Evolutionary conservation across 768 basidiomycete genomes (phyloP).

Genomic region (Termitomyces sp.): DNA sequence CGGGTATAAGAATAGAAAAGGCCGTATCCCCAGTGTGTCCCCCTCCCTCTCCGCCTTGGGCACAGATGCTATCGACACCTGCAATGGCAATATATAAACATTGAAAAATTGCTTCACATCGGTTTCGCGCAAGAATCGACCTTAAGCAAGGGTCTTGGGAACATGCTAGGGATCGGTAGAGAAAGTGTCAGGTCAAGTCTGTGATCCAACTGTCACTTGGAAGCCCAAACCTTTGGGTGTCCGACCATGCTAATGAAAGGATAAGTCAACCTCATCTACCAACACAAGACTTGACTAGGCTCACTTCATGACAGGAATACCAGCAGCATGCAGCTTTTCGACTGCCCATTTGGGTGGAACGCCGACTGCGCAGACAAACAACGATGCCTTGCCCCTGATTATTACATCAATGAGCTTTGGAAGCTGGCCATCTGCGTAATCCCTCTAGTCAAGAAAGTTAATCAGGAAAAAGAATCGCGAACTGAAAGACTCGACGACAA

Average conservation of each 20-base stretch:
- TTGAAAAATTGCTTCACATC: too few relatives aligned
- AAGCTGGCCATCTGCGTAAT: conserved; percentile 79
- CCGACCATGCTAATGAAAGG: conserved; percentile 64
- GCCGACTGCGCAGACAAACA: conserved; percentile 84
- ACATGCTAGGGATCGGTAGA: conserved; percentile 49
- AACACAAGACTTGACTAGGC: conserved; percentile 15
- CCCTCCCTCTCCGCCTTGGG: conserved; percentile 85
- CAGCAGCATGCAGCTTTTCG: conserved; percentile 75
- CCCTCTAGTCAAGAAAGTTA: conserved; percentile 22
- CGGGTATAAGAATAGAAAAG: conserved; percentile 79
- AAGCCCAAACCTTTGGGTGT: conserved; percentile 63
- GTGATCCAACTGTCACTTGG: conserved; percentile 2
- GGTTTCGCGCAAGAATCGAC: conserved; percentile 22
- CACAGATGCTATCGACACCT: conserved; percentile 91
- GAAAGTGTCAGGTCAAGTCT: conserved; percentile 1
- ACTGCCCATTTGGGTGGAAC: conserved; percentile 84
- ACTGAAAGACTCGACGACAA: conserved; percentile 12
- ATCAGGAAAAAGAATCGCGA: not conserved
- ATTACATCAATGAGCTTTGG: conserved; percentile 77
- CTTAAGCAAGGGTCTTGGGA: conserved; percentile 69
- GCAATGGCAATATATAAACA: not conserved
- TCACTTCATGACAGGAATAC: conserved; percentile 84
- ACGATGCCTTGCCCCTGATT: conserved; percentile 63
- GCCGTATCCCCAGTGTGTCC: conserved; percentile 86
- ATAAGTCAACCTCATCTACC: not conserved